A percentile compares a stretch with the other conserved stretches of the same genome.
Conservation (phyloP, 768 basidiomycete species). For the Tricholoma furcatifolium region DNA sequence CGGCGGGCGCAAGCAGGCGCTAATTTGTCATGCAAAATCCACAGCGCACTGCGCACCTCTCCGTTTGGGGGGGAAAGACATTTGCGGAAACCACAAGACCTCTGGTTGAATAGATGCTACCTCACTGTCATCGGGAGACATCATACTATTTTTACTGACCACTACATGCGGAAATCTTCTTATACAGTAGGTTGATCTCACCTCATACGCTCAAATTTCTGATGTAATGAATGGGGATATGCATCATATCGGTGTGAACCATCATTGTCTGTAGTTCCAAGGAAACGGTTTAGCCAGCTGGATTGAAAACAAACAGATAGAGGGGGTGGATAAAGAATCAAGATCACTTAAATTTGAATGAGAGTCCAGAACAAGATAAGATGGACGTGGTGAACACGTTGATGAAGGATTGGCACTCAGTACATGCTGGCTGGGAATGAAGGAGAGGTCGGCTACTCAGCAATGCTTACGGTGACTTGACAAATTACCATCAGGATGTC, state of each 20-base stretch:
- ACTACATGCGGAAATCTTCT: background rate
- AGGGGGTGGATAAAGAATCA: no score
- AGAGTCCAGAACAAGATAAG: no score
- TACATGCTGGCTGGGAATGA: no score
- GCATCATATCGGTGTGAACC: background rate
- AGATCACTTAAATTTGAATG: no score
- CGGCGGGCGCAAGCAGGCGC: background rate
- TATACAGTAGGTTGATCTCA: background rate
- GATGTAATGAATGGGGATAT: no score
- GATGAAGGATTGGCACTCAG: background rate
- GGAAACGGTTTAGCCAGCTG: no score
- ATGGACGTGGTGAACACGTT: no score
- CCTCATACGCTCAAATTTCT: background rate
- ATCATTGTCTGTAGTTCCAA: no score
- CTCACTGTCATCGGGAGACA: slow-evolving; percentile 3
- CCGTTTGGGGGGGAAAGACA: background rate
- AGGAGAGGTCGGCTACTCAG: slow-evolving; percentile 13
- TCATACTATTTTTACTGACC: background rate
- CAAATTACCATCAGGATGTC: slow-evolving; percentile 14
- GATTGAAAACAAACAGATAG: no score
- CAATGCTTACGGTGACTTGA: slow-evolving; percentile 15
- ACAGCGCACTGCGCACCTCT: background rate
- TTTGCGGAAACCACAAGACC: slow-evolving; percentile 7
- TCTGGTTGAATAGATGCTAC: slow-evolving; percentile 5
- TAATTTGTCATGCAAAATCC: background rate